Evolutionary conservation across 176 grass and related monocot species (phyloP).

Genomic region (Hordeum vulgare): MorexV3_pseudomolecules_assembly NC_058520.1:546761994-546762493

Average conservation of each 20-base stretch:
- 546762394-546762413: conserved; percentile 14
- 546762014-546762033: background rate
- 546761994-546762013: background rate
- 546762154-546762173: conserved; percentile 11
- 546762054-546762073: background rate
- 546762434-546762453: conserved; percentile 15
- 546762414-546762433: background rate
- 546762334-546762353: background rate
- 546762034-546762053: background rate
- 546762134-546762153: background rate
- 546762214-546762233: conserved; percentile 17
- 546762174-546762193: background rate
- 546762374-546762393: background rate
- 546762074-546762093: background rate
- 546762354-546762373: background rate
- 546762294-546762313: background rate
- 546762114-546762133: conserved; percentile 1
- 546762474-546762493: background rate
- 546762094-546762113: background rate
- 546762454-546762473: background rate
- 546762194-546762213: conserved; percentile 1
- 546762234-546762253: background rate
- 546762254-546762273: background rate
- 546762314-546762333: background rate
- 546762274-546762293: background rate